phyloP scores from a whole-genome alignment of 164 flowering plant genomes.

The Taxillus chinensis region DNA sequence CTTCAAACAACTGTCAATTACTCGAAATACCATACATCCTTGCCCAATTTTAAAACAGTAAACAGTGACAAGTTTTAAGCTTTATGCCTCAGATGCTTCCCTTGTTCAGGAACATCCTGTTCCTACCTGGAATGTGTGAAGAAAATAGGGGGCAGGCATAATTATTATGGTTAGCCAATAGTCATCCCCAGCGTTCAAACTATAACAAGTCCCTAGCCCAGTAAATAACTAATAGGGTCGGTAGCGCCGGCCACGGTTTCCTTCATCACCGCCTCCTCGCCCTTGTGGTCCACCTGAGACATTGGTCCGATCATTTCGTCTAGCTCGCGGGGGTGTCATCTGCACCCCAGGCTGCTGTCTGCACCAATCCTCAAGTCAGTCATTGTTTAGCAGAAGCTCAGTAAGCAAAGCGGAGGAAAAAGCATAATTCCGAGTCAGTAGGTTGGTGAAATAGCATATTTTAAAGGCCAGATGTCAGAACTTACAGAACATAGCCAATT shows the following conservation, averaged over 20 bases:
- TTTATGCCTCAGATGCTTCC: too few relatives aligned
- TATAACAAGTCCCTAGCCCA: slow-evolving; percentile 8
- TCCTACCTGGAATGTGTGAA: too few relatives aligned
- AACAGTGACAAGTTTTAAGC: too few relatives aligned
- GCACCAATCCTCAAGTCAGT: slow-evolving; percentile 14
- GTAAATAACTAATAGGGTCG: slow-evolving; percentile 57
- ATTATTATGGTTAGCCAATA: neutral
- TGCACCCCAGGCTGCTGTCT: slow-evolving; percentile 93
- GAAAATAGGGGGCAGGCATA: neutral
- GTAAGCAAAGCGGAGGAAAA: too few relatives aligned
- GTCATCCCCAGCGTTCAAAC: slow-evolving; percentile 7
- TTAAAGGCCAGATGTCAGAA: slow-evolving; percentile 1
- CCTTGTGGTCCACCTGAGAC: slow-evolving; percentile 41
- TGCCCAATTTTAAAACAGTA: too few relatives aligned
- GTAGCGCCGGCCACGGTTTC: slow-evolving; percentile 58
- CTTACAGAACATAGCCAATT: slow-evolving; percentile 98
- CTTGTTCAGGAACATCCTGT: too few relatives aligned
- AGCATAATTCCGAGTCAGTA: too few relatives aligned
- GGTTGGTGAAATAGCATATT: too few relatives aligned
- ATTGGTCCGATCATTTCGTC: slow-evolving; percentile 54
- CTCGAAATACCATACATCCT: too few relatives aligned
- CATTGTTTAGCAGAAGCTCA: too few relatives aligned
- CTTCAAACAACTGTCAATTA: too few relatives aligned
- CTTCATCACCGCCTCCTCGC: slow-evolving; percentile 46
- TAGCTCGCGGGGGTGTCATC: slow-evolving; percentile 44